Base-by-base conservation (phyloP, 805 yeast species). In the Lipomyces kockii region DNA sequence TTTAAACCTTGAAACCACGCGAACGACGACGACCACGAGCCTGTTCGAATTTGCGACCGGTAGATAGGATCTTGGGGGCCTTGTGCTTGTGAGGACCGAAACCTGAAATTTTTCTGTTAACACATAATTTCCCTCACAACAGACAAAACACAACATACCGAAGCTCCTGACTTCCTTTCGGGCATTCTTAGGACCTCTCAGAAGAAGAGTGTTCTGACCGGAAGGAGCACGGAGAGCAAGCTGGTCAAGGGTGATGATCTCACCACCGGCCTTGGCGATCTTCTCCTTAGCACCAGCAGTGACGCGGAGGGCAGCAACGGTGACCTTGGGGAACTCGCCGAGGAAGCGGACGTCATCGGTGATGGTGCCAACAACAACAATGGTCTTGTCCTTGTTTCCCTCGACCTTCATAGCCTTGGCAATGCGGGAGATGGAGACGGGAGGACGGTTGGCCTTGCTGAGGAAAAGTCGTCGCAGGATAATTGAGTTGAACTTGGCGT, bases 151-250 rank as follows among this genome's bases (percentile, higher is more conserved):
- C 14, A 52, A 22, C 32, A 52, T 52, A 52, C 55, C 99, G 83
- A 95, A 95, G 90, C 95, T 98, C 88, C 98, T 92, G 80, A 92
- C 98, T 80, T 98, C 98, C 87, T 95, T 98, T 88, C 99, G 92
- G 84, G 97, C 81, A 86, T 86, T 88, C 91, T 98, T 92, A 86
- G 98, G 97, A 84, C 99, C 99, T 88, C 98, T 92, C 83, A 95
- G 86, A 80, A 94, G 85, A 83, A 95, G 85, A 77, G 99, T 95
- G 97, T 95, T 95, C 84, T 91, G 89, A 85, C 99, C 99, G 84
- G 93, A 92, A 85, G 99, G 99, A 83, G 98, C 94, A 85, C 97
- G 93, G 80, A 90, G 88, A 80, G 99, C 99, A 80, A 95, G 91
- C 87, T 95, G 98, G 85, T 95, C 99, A 79, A 95, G 89, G 82